Evolutionary conservation across 2,329 filamentous ascomycete genomes (phyloP), one percentile per base, ranked within the genome.

Genomic region (Fusarium torulosum): DNA sequence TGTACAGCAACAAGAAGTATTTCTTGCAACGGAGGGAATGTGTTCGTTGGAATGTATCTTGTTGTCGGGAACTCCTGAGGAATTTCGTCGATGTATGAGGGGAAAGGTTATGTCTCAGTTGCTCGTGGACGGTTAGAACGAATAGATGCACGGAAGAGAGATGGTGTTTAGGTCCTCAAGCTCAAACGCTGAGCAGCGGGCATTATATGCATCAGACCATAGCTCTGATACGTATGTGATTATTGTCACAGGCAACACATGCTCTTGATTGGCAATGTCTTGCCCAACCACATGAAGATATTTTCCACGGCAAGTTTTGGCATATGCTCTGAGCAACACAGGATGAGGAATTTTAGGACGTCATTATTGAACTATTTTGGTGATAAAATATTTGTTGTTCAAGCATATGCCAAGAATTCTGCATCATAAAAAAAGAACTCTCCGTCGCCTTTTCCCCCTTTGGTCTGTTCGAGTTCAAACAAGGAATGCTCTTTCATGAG

Each of bases 401-500:
- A 35, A 67, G 45, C 23, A 33, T 63, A 19, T 46, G 38, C 54
- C 54, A 55, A 68, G 31, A 65, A 59, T 41, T 35, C 31, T 33
- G 23, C 47, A 59, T 66, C 52, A 25, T 63, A 46, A 51, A 46
- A 37, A 37, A 37, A 33, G 29, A 33, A 40, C 21, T 53, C 31
- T 25, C 44, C 35, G 4, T 51, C 20, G 21, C 8, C 38, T 49
- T 52, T 59, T 23, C 38, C 56, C 23, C 41, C 44, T 57, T 33
- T 56, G 27, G 53, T 52, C 31, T 41, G 38, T 21, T 41, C 10
- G 19, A 40, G 25, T 37, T 66, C 55, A 33, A 17, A 31, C 29
- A 38, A 66, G 61, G 66, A 69, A 69, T 69, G 66, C 45, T 45
- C 45, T 63, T 57, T 63, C 29, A 69, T 47, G 21, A 53, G 35